Percentiles rank a stretch among this genome's conserved stretches.
These are phyloP conservation scores for Botrytis medusae DNA, from an alignment of 2,329 filamentous ascomycete genomes.

Conservation along the genomic window DNA sequence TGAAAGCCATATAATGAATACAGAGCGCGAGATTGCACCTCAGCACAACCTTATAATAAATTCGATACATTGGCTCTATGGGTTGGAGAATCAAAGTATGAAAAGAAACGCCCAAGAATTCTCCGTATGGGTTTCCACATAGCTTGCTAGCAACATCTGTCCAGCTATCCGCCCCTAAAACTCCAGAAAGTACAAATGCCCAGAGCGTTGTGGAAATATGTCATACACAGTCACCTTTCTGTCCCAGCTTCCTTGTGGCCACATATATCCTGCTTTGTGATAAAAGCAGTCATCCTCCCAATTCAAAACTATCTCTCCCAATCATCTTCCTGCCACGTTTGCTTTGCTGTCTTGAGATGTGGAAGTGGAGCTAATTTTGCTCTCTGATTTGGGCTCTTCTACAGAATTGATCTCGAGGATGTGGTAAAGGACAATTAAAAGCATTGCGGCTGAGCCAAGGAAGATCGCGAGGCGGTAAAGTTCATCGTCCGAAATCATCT, in stretches of 20 bases:
- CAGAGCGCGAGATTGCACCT: neutral
- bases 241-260: neutral
- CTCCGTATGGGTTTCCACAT: neutral
- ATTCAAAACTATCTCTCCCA: constrained; percentile 10
- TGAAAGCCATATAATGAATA: neutral
- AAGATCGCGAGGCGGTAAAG: constrained; percentile 92
- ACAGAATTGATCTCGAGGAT: constrained; percentile 93
- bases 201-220: neutral
- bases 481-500: constrained; percentile 91
- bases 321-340: constrained; percentile 27
- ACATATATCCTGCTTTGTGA: neutral
- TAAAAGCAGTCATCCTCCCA: neutral
- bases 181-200: constrained; percentile 10
- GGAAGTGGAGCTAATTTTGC: constrained; percentile 26
- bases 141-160: neutral
- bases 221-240: neutral
- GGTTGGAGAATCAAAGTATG: neutral
- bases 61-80: neutral
- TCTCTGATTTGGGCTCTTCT: constrained; percentile 44
- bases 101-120: neutral
- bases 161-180: neutral
- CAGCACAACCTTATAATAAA: neutral
- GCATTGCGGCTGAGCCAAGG: constrained; percentile 84
- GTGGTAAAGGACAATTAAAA: constrained; percentile 92
- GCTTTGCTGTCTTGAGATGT: constrained; percentile 27